Base-by-base conservation (phyloP, 2,329 filamentous ascomycete species). In the Penicillium oxalicum region DNA sequence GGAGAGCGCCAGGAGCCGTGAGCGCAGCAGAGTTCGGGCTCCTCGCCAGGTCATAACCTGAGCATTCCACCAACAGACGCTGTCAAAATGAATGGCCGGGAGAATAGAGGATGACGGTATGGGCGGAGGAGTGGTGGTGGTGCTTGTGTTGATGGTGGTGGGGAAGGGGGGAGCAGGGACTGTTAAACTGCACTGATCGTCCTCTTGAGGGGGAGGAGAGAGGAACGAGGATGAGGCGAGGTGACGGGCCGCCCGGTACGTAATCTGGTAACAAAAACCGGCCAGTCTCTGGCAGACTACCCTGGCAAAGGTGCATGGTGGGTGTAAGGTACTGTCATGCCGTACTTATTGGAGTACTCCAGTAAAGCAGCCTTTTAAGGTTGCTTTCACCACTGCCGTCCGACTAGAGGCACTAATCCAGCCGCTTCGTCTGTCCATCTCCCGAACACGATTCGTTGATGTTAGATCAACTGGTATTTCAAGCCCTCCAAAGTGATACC, bases 21-120 rank as follows among this genome's bases (percentile, higher is more conserved):
- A 66, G 67, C 67, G 67, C 68, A 69, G 66, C 57, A 59, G 67
- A 66, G 56, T 63, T 61, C 64, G 56, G 65, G 64, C 63, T 64
- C 61, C 65, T 59, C 64, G 62, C 51, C 54, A 57, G 59, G 61
- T 67, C 66, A 70, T 70, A 62, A 60, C 67, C 65, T 70, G 63
- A 66, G 58, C 67, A 70, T 70, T 44, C 51, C 60, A 66, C 61
- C 57, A 47, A 44, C 46, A 34, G 47, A 45, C 42, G 34, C 44
- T 41, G 32, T 26, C 38, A 33, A 45, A 38, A 46, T 29, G 13
- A 43, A 45, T 41, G 46, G 41, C 13, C 13, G 41, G 42, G 33
- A 24, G 37, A 32, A 39, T 33, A 28, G 32, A 28, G 27, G 29
- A 45, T 34, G 49, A 49, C 40, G 29, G 40, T 4, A 32, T 37